Conservation (phyloP, 805 yeast genomes). For the Myxozyma geophila region DNA sequence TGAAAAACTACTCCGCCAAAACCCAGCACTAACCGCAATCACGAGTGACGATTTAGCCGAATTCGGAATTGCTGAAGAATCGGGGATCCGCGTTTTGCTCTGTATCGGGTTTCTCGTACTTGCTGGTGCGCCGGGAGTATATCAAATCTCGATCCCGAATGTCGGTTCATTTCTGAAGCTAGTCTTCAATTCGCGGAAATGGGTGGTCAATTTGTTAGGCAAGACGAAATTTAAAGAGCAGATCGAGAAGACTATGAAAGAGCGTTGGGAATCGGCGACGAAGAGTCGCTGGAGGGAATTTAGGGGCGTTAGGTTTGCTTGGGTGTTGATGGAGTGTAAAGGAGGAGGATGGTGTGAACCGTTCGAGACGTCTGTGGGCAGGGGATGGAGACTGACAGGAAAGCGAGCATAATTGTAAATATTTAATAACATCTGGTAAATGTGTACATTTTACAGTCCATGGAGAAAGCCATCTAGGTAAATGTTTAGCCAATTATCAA, state of each 20-base stretch:
- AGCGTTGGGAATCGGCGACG: constrained; percentile 40
- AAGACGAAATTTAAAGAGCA: constrained; percentile 47
- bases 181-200: constrained; percentile 42
- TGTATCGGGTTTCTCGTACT: constrained; percentile 46
- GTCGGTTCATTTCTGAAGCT: constrained; percentile 47
- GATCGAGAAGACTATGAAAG: constrained; percentile 44
- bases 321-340: constrained; percentile 60
- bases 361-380: constrained; percentile 62
- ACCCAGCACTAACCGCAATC: constrained; percentile 43
- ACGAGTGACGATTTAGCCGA: constrained; percentile 38
- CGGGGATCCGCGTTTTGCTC: constrained; percentile 36
- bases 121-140: constrained; percentile 43
- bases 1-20: constrained; percentile 36
- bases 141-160: constrained; percentile 45
- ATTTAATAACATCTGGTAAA: background rate
- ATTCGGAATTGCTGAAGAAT: constrained; percentile 30
- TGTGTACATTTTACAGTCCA: too few species aligned
- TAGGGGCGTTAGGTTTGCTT: constrained; percentile 55
- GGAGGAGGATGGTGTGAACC: constrained; percentile 63
- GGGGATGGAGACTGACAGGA: constrained; percentile 64
- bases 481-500: background rate
- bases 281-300: constrained; percentile 51
- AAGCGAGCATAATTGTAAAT: constrained; percentile 40
- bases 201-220: constrained; percentile 45
- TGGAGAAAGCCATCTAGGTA: background rate